Evolutionary conservation across 1,284 basidiomycete species (phyloP).

Genomic region (Mycena sp.): DNA sequence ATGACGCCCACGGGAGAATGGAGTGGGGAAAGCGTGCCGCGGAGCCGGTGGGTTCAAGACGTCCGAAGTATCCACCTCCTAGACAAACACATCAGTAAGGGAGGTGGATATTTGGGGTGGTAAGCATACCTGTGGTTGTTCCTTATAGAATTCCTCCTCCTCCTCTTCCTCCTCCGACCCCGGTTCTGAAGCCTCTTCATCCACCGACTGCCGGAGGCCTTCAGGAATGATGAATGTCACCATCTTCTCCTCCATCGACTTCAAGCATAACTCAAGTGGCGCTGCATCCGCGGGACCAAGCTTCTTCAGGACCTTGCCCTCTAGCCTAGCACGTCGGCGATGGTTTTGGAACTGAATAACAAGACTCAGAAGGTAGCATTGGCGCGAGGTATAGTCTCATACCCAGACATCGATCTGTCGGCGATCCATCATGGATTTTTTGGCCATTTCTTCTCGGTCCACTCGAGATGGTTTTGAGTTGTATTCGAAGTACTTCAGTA

Average conservation of each 20-base stretch:
- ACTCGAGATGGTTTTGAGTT: conserved; percentile 59
- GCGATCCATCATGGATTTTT: conserved; percentile 55
- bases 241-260: conserved; percentile 36
- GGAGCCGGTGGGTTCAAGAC: conserved; percentile 35
- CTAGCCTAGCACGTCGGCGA: conserved; percentile 47
- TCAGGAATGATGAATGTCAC: conserved; percentile 34
- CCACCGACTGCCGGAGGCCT: conserved; percentile 19
- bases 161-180: conserved; percentile 32
- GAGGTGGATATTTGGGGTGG: too few species aligned
- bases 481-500: conserved; percentile 59
- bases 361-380: background rate
- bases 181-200: conserved; percentile 25
- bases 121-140: conserved; percentile 8
- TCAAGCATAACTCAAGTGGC: conserved; percentile 30
- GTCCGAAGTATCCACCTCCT: conserved; percentile 16
- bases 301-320: background rate
- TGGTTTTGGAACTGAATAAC: conserved; percentile 57
- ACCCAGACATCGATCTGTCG: conserved; percentile 72
- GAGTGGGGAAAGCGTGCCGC: conserved; percentile 48
- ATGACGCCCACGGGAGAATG: conserved; percentile 35
- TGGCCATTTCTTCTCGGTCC: conserved; percentile 55
- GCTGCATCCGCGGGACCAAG: conserved; percentile 14
- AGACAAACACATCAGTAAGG: background rate
- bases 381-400: conserved; percentile 19
- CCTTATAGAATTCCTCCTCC: conserved; percentile 13